Evolutionary conservation across 208 protist species (phyloP).

Genomic region (Crithidia brevicula): DNA sequence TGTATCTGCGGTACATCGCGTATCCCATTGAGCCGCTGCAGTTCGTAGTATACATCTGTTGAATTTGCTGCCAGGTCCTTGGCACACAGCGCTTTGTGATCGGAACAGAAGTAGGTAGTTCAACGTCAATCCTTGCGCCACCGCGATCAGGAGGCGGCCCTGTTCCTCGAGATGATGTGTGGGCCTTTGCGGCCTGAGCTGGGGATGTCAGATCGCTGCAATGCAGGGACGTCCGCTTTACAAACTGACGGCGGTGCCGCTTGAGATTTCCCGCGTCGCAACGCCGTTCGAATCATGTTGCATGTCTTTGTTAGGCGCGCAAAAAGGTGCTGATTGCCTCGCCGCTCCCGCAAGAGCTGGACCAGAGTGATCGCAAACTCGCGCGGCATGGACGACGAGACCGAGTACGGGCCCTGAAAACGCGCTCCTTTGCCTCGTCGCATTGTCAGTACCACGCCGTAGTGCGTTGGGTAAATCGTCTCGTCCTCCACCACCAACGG

Average conservation of each 20-base stretch:
- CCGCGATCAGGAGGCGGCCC: background rate
- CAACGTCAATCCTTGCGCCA: background rate
- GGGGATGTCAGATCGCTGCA: background rate
- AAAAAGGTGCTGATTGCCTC: background rate
- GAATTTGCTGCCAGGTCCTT: background rate
- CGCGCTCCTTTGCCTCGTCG: background rate
- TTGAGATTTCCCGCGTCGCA: background rate
- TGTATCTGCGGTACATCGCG: background rate
- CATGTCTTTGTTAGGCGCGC: background rate
- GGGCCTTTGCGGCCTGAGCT: no score
- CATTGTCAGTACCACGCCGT: background rate
- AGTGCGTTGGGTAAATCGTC: background rate
- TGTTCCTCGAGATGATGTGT: slow-evolving; percentile 1
- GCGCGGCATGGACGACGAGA: background rate
- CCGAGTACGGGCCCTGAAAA: background rate
- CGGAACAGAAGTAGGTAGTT: no score
- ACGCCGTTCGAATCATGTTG: background rate
- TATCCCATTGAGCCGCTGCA: background rate
- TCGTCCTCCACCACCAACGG: background rate
- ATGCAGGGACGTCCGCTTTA: background rate
- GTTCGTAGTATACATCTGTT: background rate
- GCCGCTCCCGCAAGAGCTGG: background rate
- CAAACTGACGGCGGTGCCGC: background rate
- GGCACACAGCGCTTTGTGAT: background rate
- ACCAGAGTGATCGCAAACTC: background rate